These are phyloP conservation scores for Austroboletus olivaceoglutinosus DNA, from an alignment of 1,284 basidiomycete species.

Conservation along the genomic window DNA sequence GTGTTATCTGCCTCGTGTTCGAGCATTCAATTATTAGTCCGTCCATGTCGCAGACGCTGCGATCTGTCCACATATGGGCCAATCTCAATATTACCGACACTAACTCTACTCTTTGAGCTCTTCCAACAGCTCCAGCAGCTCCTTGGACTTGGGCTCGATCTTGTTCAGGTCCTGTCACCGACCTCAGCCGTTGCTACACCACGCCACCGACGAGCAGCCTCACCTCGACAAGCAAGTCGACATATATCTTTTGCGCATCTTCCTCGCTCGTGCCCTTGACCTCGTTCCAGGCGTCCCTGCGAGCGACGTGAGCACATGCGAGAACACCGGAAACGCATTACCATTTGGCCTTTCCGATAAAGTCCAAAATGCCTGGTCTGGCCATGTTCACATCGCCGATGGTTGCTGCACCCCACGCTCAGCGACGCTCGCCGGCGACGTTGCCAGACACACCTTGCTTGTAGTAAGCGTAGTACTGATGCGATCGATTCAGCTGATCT, in stretches of 20 bases:
- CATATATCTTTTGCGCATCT: constrained; percentile 70
- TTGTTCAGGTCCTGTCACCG: constrained; percentile 42
- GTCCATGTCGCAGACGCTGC: no score
- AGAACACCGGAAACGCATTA: constrained; percentile 33
- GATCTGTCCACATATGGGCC: no score
- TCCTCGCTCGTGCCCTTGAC: constrained; percentile 72
- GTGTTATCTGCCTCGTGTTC: constrained; percentile 29
- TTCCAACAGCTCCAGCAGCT: constrained; percentile 55
- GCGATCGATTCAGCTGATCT: constrained; percentile 9
- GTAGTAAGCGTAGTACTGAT: constrained; percentile 89
- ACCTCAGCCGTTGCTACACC: not conserved
- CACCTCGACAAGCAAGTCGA: constrained; percentile 70
- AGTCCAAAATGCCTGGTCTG: constrained; percentile 74
- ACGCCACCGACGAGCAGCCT: constrained; percentile 23
- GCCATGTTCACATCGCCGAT: constrained; percentile 67
- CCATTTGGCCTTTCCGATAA: constrained; percentile 85
- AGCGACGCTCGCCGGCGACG: not conserved
- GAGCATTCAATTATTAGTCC: not conserved
- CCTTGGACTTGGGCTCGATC: constrained; percentile 44
- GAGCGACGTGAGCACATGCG: constrained; percentile 10
- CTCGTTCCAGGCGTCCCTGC: constrained; percentile 82
- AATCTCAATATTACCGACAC: no score
- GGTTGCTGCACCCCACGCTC: constrained; percentile 50
- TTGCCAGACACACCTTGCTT: constrained; percentile 73
- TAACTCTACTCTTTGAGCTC: constrained; percentile 46